A percentile compares a stretch with the other conserved stretches of the same genome.
Evolutionary conservation across 179 eudicot species (phyloP).

Genomic region (Gypsophila paniculata): DNA sequence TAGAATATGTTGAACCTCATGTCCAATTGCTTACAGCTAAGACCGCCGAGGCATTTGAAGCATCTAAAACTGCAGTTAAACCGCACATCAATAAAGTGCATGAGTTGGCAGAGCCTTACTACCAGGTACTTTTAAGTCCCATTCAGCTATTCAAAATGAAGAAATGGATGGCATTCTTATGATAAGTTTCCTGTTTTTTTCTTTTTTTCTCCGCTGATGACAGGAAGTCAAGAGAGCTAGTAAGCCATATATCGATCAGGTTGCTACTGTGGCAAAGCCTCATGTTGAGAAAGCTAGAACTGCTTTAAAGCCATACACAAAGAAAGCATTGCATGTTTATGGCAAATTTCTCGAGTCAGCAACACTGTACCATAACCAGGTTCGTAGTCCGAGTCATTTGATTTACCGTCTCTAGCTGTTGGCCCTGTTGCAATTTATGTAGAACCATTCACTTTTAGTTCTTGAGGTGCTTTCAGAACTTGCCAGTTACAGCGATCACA

Average conservation of each 20-base stretch:
- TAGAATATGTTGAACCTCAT: conserved; percentile 62
- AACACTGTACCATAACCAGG: conserved; percentile 68
- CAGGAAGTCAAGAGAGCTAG: conserved; percentile 67
- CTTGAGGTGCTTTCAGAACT: background rate
- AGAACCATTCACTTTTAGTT: background rate
- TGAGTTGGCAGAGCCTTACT: conserved; percentile 67
- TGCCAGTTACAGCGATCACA: background rate
- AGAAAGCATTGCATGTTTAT: conserved; percentile 56
- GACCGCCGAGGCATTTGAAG: conserved; percentile 52
- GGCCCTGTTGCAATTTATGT: background rate
- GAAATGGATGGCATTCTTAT: conserved; percentile 9
- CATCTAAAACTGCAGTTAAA: conserved; percentile 49
- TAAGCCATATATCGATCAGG: conserved; percentile 74
- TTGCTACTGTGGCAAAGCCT: conserved; percentile 76
- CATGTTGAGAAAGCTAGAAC: conserved; percentile 68
- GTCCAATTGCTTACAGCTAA: conserved; percentile 43
- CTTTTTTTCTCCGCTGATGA: conserved; percentile 4
- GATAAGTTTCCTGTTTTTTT: background rate
- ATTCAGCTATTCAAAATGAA: background rate
- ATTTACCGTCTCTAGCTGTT: conserved; percentile 10
- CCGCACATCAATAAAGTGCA: conserved; percentile 63
- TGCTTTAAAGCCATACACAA: conserved; percentile 58
- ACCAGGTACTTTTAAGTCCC: conserved; percentile 46
- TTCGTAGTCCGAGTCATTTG: conserved; percentile 19
- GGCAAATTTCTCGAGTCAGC: conserved; percentile 72